Conservation (phyloP, 345 rosid genomes). For the Populus deltoides region DNA sequence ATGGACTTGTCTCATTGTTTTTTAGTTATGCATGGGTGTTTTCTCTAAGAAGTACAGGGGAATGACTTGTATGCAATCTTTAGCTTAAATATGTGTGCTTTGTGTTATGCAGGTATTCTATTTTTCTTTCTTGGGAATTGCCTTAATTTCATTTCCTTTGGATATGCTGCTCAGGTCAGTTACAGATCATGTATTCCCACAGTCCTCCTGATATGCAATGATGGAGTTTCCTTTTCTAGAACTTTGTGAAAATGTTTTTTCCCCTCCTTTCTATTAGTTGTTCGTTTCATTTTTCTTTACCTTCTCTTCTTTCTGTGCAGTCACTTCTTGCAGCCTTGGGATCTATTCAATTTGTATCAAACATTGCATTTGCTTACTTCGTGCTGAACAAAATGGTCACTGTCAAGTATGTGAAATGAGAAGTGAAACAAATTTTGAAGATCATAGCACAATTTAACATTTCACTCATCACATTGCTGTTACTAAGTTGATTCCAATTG, state of each 20-base stretch:
- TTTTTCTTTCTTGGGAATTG: constrained; percentile 91
- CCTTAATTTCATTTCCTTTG: constrained; percentile 95
- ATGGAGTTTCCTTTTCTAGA: neutral
- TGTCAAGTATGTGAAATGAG: constrained; percentile 68
- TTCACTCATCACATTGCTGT: constrained; percentile 1
- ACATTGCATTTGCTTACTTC: constrained; percentile 94
- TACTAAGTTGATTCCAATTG: constrained; percentile 7
- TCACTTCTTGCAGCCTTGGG: constrained; percentile 99
- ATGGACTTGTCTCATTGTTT: constrained; percentile 28
- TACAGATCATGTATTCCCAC: neutral
- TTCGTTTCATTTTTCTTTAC: neutral
- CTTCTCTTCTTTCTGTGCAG: constrained; percentile 43
- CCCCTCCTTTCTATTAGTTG: constrained; percentile 2
- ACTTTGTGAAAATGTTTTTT: neutral
- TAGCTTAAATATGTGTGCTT: constrained; percentile 18
- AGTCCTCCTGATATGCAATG: neutral
- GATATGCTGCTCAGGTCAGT: constrained; percentile 99
- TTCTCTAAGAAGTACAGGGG: neutral
- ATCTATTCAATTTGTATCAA: constrained; percentile 91
- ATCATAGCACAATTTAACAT: neutral
- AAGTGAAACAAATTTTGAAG: constrained; percentile 21
- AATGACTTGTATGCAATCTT: constrained; percentile 2
- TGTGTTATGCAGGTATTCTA: constrained; percentile 64
- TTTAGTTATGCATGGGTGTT: neutral
- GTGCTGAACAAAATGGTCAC: constrained; percentile 87